Evolutionary conservation across 306 rosid genomes (phyloP), one percentile per base, ranked within the genome.

Genomic region (Carpinus fangiana): DNA sequence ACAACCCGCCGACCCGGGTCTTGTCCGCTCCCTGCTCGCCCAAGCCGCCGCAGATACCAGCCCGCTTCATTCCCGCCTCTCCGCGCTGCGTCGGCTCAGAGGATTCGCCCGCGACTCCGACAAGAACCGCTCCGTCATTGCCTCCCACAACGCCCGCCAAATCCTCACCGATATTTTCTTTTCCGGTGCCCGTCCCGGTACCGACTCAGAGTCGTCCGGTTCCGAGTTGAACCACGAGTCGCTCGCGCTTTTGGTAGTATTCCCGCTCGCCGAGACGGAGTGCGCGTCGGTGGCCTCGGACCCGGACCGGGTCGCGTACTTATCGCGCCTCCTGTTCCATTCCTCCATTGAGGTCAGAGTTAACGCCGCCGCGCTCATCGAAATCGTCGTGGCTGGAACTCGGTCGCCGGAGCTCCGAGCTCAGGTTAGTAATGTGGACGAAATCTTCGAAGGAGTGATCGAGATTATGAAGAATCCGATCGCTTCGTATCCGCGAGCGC

Each of bases 21-120:
- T 89, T 1, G 86, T 95, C 34, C 89, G 98, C 1, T 82, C 95
- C 1, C 79, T 95, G 20, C 78, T 95, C 0, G 51, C 65, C 2
- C 98, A 95, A 46, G 69, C 78, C 14, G 85, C 93, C 4, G 89
- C 98, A 2, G 70, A 4, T 31, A 87, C 98, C 1, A 72, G 75
- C 8, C 85, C 86, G 0, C 3, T 12, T 8, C 77, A 73, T 4
- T 62, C 87, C 1, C 88, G 97, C 0, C 83, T 95, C 65, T 47
- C 89, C 7, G 90, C 97, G 4, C 76, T 95, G 12, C 88, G 96
- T 0, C 91, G 97, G 17, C 90, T 95, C 78, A 83, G 92, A 18
- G 84, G 85, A 34, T 89, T 95, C 66, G 92, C 93, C 0, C 92
- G 98, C 9, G 98, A 95, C 82, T 91, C 94, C 17, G 98, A 95